Conservation (phyloP, 225 moss, liverwort and hornwort species). For the Pleurozium schreberi region DNA sequence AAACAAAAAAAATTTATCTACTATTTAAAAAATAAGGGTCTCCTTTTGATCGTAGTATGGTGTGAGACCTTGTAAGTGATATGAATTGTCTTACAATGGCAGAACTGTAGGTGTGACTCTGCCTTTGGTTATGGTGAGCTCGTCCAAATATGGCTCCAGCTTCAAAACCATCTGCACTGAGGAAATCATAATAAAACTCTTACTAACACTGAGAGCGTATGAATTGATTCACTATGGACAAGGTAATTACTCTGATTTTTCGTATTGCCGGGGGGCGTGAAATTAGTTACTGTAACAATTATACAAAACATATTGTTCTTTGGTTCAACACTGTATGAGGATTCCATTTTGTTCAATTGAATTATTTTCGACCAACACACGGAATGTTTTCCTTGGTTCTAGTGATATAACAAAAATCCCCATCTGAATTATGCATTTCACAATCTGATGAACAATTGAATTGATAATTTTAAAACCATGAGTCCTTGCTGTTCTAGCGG, state of each 20-base stretch:
- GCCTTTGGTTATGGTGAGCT: constrained; percentile 54
- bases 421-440: not conserved
- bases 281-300: not conserved
- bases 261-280: not conserved
- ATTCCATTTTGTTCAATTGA: not conserved
- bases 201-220: not conserved
- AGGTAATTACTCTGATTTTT: not conserved
- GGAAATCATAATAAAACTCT: not conserved
- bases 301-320: not conserved
- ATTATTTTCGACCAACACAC: too few species aligned
- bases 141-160: constrained; percentile 44
- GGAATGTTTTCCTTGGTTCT: not conserved
- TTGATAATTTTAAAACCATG: not conserved
- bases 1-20: not conserved
- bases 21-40: not conserved
- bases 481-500: not conserved
- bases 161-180: constrained; percentile 49
- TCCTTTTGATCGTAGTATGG: not conserved
- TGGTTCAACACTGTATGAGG: too few species aligned
- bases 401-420: not conserved
- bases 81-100: not conserved
- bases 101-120: not conserved
- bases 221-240: not conserved
- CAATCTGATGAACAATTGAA: not conserved
- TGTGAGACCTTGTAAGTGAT: not conserved